phyloP scores from a whole-genome alignment of 2,329 filamentous ascomycete species.

The Emergomyces africanus region DNA sequence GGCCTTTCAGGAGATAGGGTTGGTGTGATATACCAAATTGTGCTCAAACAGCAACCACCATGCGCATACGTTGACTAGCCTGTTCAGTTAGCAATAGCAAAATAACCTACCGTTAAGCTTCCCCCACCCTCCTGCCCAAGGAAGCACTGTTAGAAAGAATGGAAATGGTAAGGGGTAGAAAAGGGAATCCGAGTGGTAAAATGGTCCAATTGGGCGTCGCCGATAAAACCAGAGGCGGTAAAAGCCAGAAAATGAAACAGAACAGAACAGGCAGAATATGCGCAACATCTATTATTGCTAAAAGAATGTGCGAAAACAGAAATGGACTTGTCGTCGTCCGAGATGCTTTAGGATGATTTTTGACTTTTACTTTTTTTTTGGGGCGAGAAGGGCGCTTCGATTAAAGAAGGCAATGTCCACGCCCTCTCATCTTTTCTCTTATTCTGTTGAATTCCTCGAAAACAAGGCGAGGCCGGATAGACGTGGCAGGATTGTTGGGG shows the following conservation, averaged over 20 bases:
- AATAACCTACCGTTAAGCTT: background rate
- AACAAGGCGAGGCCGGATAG: background rate
- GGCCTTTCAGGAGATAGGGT: background rate
- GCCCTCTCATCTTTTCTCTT: constrained; percentile 7
- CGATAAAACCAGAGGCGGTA: background rate
- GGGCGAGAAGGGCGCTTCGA: background rate
- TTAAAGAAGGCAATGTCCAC: constrained; percentile 4
- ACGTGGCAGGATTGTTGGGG: background rate
- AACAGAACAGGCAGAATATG: constrained; percentile 1
- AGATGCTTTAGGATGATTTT: constrained; percentile 15
- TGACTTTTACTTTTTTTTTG: constrained; percentile 10
- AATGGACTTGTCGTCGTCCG: constrained; percentile 13
- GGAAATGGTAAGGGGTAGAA: background rate
- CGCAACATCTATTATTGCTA: constrained; percentile 1
- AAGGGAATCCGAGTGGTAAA: background rate
- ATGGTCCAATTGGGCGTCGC: background rate
- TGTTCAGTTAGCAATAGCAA: constrained; percentile 11
- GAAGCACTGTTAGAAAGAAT: background rate
- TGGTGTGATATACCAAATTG: background rate
- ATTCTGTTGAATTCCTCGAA: constrained; percentile 8
- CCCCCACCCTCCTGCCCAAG: background rate
- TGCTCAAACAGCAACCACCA: background rate
- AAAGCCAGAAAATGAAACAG: constrained; percentile 1
- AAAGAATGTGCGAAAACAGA: constrained; percentile 9
- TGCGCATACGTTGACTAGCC: background rate